phyloP scores from a whole-genome alignment of 164 flowering plant species.

The Piper longum region DNA sequence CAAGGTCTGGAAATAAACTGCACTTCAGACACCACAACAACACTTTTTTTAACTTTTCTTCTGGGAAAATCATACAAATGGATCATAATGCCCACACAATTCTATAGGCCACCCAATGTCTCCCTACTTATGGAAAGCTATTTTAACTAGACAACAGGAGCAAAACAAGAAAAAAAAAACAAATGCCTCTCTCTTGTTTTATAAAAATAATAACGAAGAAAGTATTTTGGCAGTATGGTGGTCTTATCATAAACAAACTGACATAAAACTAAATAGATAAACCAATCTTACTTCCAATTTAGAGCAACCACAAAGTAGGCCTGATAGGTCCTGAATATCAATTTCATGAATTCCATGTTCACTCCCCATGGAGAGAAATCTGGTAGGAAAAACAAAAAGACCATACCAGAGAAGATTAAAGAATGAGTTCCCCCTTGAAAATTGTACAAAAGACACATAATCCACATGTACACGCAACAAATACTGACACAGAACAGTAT shows the following conservation, averaged over 20 bases:
- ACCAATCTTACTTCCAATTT: conserved; percentile 73
- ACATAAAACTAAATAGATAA: neutral
- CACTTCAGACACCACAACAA: too few relatives aligned
- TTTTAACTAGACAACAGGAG: too few relatives aligned
- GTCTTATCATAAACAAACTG: neutral
- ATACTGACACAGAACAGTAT: neutral
- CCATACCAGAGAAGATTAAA: neutral
- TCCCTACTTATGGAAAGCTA: too few relatives aligned
- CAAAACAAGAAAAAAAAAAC: neutral
- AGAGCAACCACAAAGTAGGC: conserved; percentile 67
- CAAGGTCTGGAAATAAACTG: too few relatives aligned
- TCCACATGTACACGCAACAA: neutral
- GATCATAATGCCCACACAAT: too few relatives aligned
- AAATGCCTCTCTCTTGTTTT: neutral
- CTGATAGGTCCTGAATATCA: conserved; percentile 63
- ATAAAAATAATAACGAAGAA: neutral
- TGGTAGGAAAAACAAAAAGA: conserved; percentile 9
- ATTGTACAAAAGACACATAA: neutral
- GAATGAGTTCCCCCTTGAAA: neutral
- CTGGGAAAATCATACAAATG: too few relatives aligned
- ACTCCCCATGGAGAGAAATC: conserved; percentile 77
- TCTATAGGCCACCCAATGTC: too few relatives aligned
- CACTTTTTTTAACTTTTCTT: too few relatives aligned
- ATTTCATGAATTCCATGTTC: conserved; percentile 57
- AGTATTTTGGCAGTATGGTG: neutral